Evolutionary conservation across 129 eudicot genomes (phyloP).

Genomic region (Flaveria brownii): DNA sequence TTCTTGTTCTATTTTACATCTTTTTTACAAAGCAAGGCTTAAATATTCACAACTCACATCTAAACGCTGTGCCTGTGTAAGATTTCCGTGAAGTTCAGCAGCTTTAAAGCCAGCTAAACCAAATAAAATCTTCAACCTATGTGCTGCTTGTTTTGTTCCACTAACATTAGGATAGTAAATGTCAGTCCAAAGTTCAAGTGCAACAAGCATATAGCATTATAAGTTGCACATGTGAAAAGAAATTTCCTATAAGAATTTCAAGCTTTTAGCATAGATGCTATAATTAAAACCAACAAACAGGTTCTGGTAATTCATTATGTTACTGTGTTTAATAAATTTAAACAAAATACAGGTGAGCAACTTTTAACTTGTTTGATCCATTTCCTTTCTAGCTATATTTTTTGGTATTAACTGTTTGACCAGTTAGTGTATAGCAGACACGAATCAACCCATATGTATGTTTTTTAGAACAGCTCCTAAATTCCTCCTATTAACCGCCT

Average conservation of each 20-base stretch:
- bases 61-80: slow-evolving; percentile 93
- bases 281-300: not conserved
- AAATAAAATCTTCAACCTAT: slow-evolving; percentile 85
- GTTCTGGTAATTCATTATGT: not conserved
- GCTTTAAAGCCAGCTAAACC: slow-evolving; percentile 94
- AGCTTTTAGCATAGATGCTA: not conserved
- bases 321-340: not conserved
- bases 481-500: too few species aligned
- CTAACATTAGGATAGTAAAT: slow-evolving; percentile 37
- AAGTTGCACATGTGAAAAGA: not conserved
- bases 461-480: too few species aligned
- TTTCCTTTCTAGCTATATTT: slow-evolving; percentile 1
- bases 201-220: slow-evolving; percentile 12
- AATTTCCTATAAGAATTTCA: not conserved
- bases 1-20: not conserved
- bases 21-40: slow-evolving; percentile 15
- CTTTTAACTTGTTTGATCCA: not conserved
- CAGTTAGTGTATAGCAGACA: not conserved
- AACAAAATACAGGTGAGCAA: not conserved
- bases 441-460: not conserved
- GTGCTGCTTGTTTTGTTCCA: slow-evolving; percentile 92
- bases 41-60: slow-evolving; percentile 49
- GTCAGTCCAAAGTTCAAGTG: slow-evolving; percentile 4
- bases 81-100: slow-evolving; percentile 93
- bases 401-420: not conserved